These are phyloP conservation scores for Geosmithia putterillii DNA, from an alignment of 2,329 filamentous ascomycete species.

Conservation along the genomic window DNA sequence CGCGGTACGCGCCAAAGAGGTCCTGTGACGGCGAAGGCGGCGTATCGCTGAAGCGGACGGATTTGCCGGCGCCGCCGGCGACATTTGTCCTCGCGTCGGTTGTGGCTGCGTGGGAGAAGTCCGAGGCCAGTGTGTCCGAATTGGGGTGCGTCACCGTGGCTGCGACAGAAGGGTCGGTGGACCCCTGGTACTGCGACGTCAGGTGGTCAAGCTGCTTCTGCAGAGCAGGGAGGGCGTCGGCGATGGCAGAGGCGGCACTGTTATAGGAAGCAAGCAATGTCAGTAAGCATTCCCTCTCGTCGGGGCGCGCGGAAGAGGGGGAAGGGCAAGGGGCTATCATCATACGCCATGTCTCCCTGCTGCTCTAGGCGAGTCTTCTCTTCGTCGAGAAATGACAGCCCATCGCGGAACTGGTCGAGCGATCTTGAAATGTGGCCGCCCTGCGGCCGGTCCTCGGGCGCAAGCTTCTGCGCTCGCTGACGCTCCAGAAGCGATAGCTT, in stretches of 20 bases:
- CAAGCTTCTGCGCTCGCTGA: slow-evolving; percentile 70
- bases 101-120: slow-evolving; percentile 53
- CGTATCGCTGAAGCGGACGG: slow-evolving; percentile 76
- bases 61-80: slow-evolving; percentile 40
- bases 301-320: not conserved
- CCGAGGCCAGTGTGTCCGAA: slow-evolving; percentile 45
- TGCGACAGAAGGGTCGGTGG: slow-evolving; percentile 35
- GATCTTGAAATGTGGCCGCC: slow-evolving; percentile 84
- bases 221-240: slow-evolving; percentile 55
- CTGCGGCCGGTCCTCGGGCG: slow-evolving; percentile 57
- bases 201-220: slow-evolving; percentile 66
- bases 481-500: slow-evolving; percentile 91
- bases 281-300: not conserved
- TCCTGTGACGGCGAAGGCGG: slow-evolving; percentile 21
- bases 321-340: not conserved
- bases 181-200: slow-evolving; percentile 67
- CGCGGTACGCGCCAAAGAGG: slow-evolving; percentile 47
- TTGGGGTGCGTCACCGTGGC: slow-evolving; percentile 48
- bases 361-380: slow-evolving; percentile 53
- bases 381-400: slow-evolving; percentile 56
- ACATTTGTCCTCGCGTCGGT: slow-evolving; percentile 35
- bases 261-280: not conserved
- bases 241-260: slow-evolving; percentile 35
- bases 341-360: slow-evolving; percentile 50
- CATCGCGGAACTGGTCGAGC: slow-evolving; percentile 73